Evolutionary conservation across 1,284 basidiomycete genomes (phyloP).

Genomic region (Moesziomyces aphidis): DNA sequence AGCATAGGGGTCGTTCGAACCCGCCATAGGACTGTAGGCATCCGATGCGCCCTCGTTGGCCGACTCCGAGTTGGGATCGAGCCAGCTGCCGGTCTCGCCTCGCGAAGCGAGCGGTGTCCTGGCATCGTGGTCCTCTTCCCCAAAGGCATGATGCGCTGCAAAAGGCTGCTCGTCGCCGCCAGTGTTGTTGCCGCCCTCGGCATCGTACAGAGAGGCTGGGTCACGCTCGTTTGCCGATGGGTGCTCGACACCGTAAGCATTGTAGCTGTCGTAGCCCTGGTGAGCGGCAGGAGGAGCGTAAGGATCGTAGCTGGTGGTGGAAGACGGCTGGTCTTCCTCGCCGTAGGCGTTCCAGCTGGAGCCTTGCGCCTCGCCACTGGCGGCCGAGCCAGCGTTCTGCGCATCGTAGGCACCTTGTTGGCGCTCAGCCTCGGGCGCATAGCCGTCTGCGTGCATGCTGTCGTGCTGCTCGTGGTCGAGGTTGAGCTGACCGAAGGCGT

Average conservation of each 20-base stretch:
- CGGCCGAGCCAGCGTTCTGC: slow-evolving; percentile 2
- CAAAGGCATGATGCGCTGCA: background rate
- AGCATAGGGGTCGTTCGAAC: slow-evolving; percentile 6
- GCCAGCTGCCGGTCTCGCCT: slow-evolving; percentile 23
- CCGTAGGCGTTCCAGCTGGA: slow-evolving; percentile 19
- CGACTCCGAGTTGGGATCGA: slow-evolving; percentile 4
- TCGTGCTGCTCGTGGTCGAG: slow-evolving; percentile 9
- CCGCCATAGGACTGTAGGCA: slow-evolving; percentile 16
- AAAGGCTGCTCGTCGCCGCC: background rate
- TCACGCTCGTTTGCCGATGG: background rate
- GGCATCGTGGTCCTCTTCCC: slow-evolving; percentile 24
- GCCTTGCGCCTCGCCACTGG: slow-evolving; percentile 5
- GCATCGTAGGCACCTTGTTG: background rate
- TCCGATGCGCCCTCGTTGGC: slow-evolving; percentile 10
- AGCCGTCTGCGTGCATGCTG: slow-evolving; percentile 10
- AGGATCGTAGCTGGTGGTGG: slow-evolving; percentile 4
- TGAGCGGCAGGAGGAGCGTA: slow-evolving; percentile 10
- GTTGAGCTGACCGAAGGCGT: slow-evolving; percentile 21
- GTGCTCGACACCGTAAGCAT: slow-evolving; percentile 1
- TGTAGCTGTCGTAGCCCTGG: slow-evolving; percentile 11
- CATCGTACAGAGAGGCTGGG: slow-evolving; percentile 4
- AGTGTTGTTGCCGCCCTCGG: slow-evolving; percentile 1
- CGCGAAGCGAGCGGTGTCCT: slow-evolving; percentile 27
- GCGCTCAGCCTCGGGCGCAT: background rate
- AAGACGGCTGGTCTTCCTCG: slow-evolving; percentile 7